Base-by-base conservation (phyloP, 441 rosid genomes). In the Bocquillonia castaneifolia region DNA sequence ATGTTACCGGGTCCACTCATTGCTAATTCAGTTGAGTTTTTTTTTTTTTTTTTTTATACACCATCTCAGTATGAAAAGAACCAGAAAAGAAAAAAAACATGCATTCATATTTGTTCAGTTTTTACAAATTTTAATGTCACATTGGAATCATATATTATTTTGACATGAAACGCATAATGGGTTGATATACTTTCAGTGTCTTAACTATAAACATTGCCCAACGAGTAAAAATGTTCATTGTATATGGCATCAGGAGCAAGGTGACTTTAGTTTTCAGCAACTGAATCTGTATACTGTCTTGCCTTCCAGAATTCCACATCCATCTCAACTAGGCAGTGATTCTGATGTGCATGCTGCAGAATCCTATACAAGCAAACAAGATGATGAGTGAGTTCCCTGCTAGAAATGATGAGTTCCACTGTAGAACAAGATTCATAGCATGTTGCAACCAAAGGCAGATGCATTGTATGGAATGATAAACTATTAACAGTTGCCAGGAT, bases 351-450 rank as follows among this genome's bases (percentile, higher is more conserved):
- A 45, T 5, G 17, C 55, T 17, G 57, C 57, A 34, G 18, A 68
- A 32, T 48, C 71, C 72, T 48, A 68, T 58, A 58, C 10, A 20
- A 47, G 34, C 47, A 44, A 68, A 58, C 14, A 34, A 23, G 23
- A 29, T 7, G 4, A 20, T 3, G 7, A 28, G 23, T 28, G 63
- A 22, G 12, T 10, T 1, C 18, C 44, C n/a, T 25, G 12, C 0
- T 29, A 37, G 47, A 17, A 34, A 58, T 57, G 48, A 47, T 48
- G 36, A 23, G 17, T 68, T 68, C 55, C 57, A 60, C 39, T 66
- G 22, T 15, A 54, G 9, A 32, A 48, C 32, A 22, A 22, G n/a
- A 28, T 36, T 25, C 42, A 52, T 51, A 36, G 65, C 66, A 48
- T 34, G 18, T 36, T 5, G 59, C 23, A 60, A 50, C 25, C 26